Conservation (phyloP, 352 stramenopile species). For the Pythium oligandrum region DNA sequence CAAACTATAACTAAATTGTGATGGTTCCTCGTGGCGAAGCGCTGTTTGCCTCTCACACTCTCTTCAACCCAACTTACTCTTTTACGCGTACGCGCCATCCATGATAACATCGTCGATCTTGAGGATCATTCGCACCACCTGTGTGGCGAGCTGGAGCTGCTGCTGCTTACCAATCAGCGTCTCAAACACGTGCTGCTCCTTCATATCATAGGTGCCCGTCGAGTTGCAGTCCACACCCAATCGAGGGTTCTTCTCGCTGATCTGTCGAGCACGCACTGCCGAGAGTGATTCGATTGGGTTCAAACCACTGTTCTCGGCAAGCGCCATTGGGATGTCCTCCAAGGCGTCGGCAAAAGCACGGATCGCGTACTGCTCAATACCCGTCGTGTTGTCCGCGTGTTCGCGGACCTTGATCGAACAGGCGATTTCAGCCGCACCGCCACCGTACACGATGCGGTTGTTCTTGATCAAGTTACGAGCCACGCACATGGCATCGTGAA, state of each 20-base stretch:
- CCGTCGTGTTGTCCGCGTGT: conserved; percentile 76
- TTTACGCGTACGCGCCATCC: conserved; percentile 87
- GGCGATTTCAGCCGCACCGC: conserved; percentile 96
- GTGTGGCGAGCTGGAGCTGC: conserved; percentile 98
- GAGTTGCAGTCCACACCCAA: conserved; percentile 97
- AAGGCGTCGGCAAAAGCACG: conserved; percentile 98
- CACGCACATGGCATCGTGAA: conserved; percentile 99
- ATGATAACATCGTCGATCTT: conserved; percentile 99
- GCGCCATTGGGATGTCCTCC: conserved; percentile 98
- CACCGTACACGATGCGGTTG: conserved; percentile 99
- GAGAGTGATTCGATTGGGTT: conserved; percentile 98
- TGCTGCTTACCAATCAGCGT: conserved; percentile 99
- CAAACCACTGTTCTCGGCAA: conserved; percentile 98
- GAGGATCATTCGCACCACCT: conserved; percentile 99
- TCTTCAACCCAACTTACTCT: no score
- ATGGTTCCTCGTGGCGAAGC: no score
- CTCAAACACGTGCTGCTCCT: conserved; percentile 98
- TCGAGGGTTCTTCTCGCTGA: conserved; percentile 93
- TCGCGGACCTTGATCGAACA: conserved; percentile 94
- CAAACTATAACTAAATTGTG: conserved; percentile 28
- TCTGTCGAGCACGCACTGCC: conserved; percentile 93
- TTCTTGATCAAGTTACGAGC: conserved; percentile 99
- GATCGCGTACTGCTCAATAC: conserved; percentile 97
- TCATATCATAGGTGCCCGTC: conserved; percentile 95
- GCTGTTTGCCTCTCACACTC: no score